Conservation (phyloP, 2,329 filamentous ascomycete species). For the Aureobasidium namibiae region DNA sequence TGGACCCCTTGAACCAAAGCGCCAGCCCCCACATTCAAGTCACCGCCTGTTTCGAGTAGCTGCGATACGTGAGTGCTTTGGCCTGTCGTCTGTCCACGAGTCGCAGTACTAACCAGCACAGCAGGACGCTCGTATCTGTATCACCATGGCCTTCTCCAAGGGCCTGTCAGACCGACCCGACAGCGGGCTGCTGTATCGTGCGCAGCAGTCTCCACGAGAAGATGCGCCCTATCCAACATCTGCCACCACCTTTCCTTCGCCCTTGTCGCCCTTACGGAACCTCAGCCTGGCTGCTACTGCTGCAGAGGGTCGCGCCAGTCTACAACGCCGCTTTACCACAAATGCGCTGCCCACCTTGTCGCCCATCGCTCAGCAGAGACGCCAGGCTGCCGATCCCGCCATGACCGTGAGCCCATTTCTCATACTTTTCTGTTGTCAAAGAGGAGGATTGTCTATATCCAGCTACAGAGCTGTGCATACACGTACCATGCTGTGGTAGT, state of each 20-base stretch:
- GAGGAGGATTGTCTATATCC: neutral
- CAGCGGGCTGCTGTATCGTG: constrained; percentile 63
- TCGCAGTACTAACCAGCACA: neutral
- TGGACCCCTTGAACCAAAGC: constrained; percentile 13
- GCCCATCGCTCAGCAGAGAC: constrained; percentile 47
- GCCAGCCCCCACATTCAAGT: constrained; percentile 10
- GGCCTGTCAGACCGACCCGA: constrained; percentile 62
- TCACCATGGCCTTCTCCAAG: constrained; percentile 57
- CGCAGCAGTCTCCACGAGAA: constrained; percentile 68
- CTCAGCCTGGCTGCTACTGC: constrained; percentile 40
- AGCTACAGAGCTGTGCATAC: neutral
- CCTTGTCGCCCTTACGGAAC: constrained; percentile 40
- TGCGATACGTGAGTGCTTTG: neutral
- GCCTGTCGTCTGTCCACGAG: neutral
- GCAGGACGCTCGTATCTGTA: neutral
- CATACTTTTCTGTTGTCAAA: neutral
- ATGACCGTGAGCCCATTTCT: constrained; percentile 8
- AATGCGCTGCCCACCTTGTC: constrained; percentile 72
- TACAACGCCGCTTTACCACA: constrained; percentile 90
- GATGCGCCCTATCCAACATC: constrained; percentile 59
- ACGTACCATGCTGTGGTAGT: neutral
- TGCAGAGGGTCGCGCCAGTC: constrained; percentile 64
- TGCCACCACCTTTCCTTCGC: constrained; percentile 56
- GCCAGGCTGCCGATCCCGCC: constrained; percentile 37
- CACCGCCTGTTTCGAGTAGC: constrained; percentile 12